Percentiles rank a stretch among this genome's conserved stretches.
Evolutionary conservation across 768 basidiomycete genomes (phyloP).

Genomic region (Clathrus columnatus): DNA sequence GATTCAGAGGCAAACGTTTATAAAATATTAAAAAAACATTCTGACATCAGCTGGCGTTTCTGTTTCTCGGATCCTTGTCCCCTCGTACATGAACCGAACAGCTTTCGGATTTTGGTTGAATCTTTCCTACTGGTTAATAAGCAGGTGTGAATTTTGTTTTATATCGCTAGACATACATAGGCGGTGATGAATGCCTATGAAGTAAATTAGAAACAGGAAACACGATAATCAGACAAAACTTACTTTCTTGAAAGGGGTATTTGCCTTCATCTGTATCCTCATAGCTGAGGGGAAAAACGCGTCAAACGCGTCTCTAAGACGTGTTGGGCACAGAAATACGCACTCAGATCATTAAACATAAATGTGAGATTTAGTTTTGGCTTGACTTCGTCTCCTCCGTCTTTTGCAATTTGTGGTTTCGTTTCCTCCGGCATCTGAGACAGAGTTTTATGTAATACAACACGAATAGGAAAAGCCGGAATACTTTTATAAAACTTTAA

Average conservation of each 20-base stretch:
- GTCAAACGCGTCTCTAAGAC: conserved; percentile 1
- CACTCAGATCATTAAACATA: conserved; percentile 46
- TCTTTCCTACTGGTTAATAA: background rate
- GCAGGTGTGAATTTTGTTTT: background rate
- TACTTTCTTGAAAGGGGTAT: conserved; percentile 59
- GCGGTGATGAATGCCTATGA: conserved; percentile 3
- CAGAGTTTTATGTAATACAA: background rate
- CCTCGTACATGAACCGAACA: conserved; percentile 53
- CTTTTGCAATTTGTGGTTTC: conserved; percentile 32
- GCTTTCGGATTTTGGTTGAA: conserved; percentile 34
- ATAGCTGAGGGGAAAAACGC: conserved; percentile 34
- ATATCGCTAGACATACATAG: background rate
- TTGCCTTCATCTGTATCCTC: conserved; percentile 57
- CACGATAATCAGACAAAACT: conserved; percentile 14
- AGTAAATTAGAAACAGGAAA: background rate
- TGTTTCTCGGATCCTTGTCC: conserved; percentile 35
- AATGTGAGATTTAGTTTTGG: conserved; percentile 62
- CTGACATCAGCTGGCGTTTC: conserved; percentile 49
- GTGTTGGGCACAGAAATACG: conserved; percentile 16
- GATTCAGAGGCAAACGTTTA: background rate
- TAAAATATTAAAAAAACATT: conserved; percentile 9
- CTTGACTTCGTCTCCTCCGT: no score
- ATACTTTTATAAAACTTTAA: background rate
- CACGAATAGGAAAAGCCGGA: background rate
- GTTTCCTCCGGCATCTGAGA: background rate